These are phyloP conservation scores for Ajuga reptans DNA, from an alignment of 305 asterid genomes.

Conservation along the genomic window DNA sequence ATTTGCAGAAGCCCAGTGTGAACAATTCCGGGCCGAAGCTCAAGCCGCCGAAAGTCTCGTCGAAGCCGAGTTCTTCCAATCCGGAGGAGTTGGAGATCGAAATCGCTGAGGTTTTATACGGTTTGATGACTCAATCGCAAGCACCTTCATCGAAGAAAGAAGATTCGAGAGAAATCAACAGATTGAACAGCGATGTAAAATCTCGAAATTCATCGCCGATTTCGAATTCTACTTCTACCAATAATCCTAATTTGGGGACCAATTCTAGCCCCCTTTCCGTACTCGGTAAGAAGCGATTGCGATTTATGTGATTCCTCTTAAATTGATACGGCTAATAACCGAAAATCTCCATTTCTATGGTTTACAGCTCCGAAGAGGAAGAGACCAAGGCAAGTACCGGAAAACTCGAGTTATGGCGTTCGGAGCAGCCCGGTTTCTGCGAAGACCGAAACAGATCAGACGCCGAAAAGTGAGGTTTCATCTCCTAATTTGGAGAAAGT, in stretches of 20 bases:
- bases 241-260: slow-evolving; percentile 28
- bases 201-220: slow-evolving; percentile 63
- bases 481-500: slow-evolving; percentile 52
- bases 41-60: slow-evolving; percentile 55
- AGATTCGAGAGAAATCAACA: slow-evolving; percentile 54
- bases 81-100: slow-evolving; percentile 92
- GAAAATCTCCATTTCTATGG: not conserved
- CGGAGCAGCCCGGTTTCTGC: slow-evolving; percentile 44
- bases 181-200: slow-evolving; percentile 50
- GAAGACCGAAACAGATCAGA: slow-evolving; percentile 52
- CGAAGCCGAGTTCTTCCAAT: slow-evolving; percentile 50
- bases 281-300: slow-evolving; percentile 46
- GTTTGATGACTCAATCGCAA: slow-evolving; percentile 76
- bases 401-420: slow-evolving; percentile 35
- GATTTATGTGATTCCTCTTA: not conserved
- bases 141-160: slow-evolving; percentile 67
- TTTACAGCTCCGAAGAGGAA: slow-evolving; percentile 62
- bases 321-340: not conserved
- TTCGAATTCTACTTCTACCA: slow-evolving; percentile 45
- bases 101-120: slow-evolving; percentile 83
- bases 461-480: slow-evolving; percentile 43
- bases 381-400: slow-evolving; percentile 71
- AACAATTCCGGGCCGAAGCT: slow-evolving; percentile 46
- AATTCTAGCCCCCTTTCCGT: slow-evolving; percentile 52
- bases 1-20: slow-evolving; percentile 50